Conservation (phyloP, 2,329 filamentous ascomycete species). For the Dichotomopilus funicola region DNA sequence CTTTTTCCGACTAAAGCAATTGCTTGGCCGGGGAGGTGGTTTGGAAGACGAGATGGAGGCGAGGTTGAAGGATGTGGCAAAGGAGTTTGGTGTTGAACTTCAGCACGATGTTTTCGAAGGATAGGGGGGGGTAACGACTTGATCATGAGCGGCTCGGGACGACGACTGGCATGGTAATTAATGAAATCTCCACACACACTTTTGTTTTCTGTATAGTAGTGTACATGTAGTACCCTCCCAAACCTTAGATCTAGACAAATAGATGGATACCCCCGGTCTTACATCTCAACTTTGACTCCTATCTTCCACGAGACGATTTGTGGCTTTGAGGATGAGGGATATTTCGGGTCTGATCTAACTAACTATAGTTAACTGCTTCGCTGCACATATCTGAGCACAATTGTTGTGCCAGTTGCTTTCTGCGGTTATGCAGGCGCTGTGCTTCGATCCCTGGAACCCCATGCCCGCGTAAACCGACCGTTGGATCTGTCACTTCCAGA, state of each 20-base stretch:
- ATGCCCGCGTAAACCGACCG: too few species aligned
- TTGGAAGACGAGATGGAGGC: slow-evolving; percentile 94
- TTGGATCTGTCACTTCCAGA: too few species aligned
- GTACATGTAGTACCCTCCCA: background rate
- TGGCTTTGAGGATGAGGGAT: too few species aligned
- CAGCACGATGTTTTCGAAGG: slow-evolving; percentile 87
- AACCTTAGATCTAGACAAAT: slow-evolving; percentile 10
- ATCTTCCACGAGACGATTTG: background rate
- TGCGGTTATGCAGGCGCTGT: too few species aligned
- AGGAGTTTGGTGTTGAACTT: slow-evolving; percentile 85
- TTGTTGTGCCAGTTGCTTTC: too few species aligned
- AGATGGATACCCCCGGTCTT: slow-evolving; percentile 10
- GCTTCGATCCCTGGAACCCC: too few species aligned
- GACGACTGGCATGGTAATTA: too few species aligned
- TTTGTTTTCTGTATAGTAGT: slow-evolving; percentile 3
- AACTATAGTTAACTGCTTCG: too few species aligned
- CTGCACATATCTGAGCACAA: too few species aligned
- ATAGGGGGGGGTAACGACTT: slow-evolving; percentile 30
- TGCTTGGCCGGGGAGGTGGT: slow-evolving; percentile 67
- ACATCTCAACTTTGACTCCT: background rate
- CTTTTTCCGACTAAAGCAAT: slow-evolving; percentile 70
- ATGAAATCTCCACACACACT: background rate
- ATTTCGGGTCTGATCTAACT: too few species aligned
- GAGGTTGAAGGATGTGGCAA: slow-evolving; percentile 79
- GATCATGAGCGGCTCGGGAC: background rate